Percentiles rank a stretch among this genome's conserved stretches.
phyloP scores from a whole-genome alignment of 148 eudicot genomes.

The Limonium bicolor region DNA sequence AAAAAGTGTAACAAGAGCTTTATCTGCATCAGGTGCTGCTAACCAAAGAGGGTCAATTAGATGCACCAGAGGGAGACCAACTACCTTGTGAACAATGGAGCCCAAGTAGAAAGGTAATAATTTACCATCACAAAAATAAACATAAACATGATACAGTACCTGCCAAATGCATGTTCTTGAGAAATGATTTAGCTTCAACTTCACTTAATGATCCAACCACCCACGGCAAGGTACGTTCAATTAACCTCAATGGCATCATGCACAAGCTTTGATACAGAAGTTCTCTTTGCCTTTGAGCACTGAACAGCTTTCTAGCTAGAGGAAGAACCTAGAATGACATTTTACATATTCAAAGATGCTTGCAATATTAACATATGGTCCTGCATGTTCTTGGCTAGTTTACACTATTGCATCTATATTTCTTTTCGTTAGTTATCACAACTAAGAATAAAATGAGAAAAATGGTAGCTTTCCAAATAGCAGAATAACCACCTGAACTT shows the following conservation, averaged over 20 bases:
- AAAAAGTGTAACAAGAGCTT: slow-evolving; percentile 76
- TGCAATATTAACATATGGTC: too few species aligned
- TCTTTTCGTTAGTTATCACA: too few species aligned
- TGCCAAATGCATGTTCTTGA: slow-evolving; percentile 80
- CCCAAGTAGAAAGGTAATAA: not conserved
- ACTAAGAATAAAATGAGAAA: too few species aligned
- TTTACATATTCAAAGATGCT: too few species aligned
- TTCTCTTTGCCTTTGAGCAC: slow-evolving; percentile 59
- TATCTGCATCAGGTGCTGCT: slow-evolving; percentile 80
- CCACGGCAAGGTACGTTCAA: slow-evolving; percentile 95
- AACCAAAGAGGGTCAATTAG: too few species aligned
- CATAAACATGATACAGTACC: slow-evolving; percentile 20
- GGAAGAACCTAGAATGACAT: slow-evolving; percentile 55
- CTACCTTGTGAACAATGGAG: not conserved
- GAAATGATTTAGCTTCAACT: slow-evolving; percentile 60
- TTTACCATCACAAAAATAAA: not conserved
- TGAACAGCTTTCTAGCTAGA: slow-evolving; percentile 68
- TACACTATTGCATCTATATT: too few species aligned
- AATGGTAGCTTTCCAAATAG: not conserved
- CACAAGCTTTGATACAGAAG: slow-evolving; percentile 86
- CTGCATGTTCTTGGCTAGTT: too few species aligned
- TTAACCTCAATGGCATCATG: slow-evolving; percentile 85
- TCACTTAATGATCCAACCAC: slow-evolving; percentile 65
- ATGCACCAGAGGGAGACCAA: too few species aligned
- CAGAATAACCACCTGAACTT: slow-evolving; percentile 50